Conservation (phyloP, 768 basidiomycete species). For the Rhodotorula toruloides region DNA sequence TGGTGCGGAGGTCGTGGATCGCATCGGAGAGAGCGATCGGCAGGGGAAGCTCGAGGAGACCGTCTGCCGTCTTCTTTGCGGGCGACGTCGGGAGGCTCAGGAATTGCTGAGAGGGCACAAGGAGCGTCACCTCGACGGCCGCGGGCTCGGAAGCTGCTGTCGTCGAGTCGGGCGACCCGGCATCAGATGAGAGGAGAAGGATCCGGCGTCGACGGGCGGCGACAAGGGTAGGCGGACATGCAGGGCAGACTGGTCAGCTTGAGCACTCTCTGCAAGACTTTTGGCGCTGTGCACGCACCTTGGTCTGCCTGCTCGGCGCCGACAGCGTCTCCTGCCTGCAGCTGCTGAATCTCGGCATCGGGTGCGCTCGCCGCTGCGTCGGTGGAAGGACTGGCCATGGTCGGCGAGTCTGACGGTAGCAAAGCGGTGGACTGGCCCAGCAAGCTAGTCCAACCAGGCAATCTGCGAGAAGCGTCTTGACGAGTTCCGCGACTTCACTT, state of each 20-base stretch:
- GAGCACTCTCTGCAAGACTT: not conserved
- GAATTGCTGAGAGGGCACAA: slow-evolving; percentile 33
- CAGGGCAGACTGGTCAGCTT: not conserved
- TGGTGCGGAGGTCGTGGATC: slow-evolving; percentile 44
- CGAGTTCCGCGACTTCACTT: too few relatives aligned
- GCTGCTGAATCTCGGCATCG: slow-evolving; percentile 3
- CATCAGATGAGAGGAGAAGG: not conserved
- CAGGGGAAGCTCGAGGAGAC: slow-evolving; percentile 36
- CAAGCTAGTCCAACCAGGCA: too few relatives aligned
- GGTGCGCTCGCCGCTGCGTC: not conserved
- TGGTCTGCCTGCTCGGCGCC: not conserved
- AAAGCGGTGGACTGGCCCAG: too few relatives aligned
- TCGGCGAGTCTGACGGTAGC: not conserved
- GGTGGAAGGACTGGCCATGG: not conserved
- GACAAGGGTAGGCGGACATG: not conserved
- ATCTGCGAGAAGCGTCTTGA: too few relatives aligned
- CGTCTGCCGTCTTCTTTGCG: slow-evolving; percentile 10
- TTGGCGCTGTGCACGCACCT: not conserved
- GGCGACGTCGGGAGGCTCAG: slow-evolving; percentile 15
- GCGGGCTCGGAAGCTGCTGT: not conserved
- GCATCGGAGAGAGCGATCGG: slow-evolving; percentile 29
- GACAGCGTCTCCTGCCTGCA: not conserved
- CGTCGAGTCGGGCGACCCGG: too few relatives aligned
- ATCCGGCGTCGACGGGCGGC: not conserved
- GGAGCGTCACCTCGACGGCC: slow-evolving; percentile 33